These are phyloP conservation scores for Phytophthora citrophthora DNA, from an alignment of 352 stramenopile genomes.

Conservation along the genomic window DNA sequence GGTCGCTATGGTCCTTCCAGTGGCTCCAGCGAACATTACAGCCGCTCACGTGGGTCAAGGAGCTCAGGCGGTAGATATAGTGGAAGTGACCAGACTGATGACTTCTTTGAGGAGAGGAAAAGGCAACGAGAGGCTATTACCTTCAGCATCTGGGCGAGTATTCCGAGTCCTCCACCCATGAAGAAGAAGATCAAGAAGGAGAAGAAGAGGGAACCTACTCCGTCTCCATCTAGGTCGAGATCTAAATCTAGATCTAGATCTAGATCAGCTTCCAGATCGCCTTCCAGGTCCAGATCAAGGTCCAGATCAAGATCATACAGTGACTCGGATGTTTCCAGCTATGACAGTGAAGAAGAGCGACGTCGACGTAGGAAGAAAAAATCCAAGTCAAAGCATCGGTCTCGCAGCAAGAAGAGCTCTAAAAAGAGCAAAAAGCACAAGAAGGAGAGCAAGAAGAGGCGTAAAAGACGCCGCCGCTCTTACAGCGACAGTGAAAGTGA, in stretches of 20 bases:
- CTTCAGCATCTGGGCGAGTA: conserved; percentile 80
- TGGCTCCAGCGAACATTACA: background rate
- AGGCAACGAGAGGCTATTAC: conserved; percentile 57
- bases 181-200: conserved; percentile 61
- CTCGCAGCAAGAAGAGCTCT: conserved; percentile 50
- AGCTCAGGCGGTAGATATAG: conserved; percentile 22
- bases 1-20: conserved; percentile 35
- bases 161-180: conserved; percentile 69
- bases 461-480: conserved; percentile 30
- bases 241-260: conserved; percentile 24
- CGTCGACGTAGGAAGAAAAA: conserved; percentile 47
- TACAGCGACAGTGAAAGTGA: conserved; percentile 38
- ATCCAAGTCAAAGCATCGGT: conserved; percentile 37
- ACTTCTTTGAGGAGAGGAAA: conserved; percentile 81
- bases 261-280: conserved; percentile 6
- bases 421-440: conserved; percentile 45
- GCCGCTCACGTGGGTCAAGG: conserved; percentile 24
- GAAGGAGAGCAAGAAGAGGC: conserved; percentile 35
- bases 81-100: conserved; percentile 50
- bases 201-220: conserved; percentile 24
- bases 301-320: conserved; percentile 24
- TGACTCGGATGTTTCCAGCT: conserved; percentile 34
- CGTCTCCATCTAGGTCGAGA: conserved; percentile 16
- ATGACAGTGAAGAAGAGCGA: conserved; percentile 39
- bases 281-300: conserved; percentile 14